phyloP scores from a whole-genome alignment of 1,284 basidiomycete species.

The Trametes pubescens region DNA sequence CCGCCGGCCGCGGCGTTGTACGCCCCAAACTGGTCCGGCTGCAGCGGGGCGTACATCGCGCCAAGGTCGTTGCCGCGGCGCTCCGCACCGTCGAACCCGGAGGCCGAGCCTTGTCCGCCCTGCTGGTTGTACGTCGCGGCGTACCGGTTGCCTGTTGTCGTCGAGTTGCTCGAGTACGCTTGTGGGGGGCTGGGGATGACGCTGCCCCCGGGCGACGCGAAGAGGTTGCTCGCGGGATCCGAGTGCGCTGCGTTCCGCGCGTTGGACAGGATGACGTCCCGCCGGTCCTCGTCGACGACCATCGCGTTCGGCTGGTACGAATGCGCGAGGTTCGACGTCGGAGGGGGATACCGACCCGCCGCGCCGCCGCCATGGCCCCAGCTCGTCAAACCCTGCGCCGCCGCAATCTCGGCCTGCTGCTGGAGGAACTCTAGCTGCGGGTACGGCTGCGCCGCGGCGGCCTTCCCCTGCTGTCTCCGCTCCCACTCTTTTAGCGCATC shows the following conservation, averaged over 20 bases:
- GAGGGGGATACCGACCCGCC: conserved; percentile 59
- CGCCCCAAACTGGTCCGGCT: conserved; percentile 75
- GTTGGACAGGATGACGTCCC: conserved; percentile 77
- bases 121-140: conserved; percentile 56
- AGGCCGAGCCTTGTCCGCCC: conserved; percentile 47
- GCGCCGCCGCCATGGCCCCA: conserved; percentile 52
- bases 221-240: conserved; percentile 53
- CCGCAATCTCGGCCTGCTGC: conserved; percentile 89
- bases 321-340: conserved; percentile 74
- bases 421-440: conserved; percentile 90
- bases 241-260: conserved; percentile 71
- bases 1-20: conserved; percentile 50
- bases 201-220: conserved; percentile 50
- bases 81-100: conserved; percentile 65
- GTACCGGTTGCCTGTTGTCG: conserved; percentile 65
- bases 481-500: conserved; percentile 94
- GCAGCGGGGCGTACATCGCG: conserved; percentile 77
- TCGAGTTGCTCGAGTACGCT: conserved; percentile 62
- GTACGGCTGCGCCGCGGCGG: conserved; percentile 72
- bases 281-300: conserved; percentile 69
- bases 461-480: conserved; percentile 76
- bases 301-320: conserved; percentile 65
- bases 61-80: conserved; percentile 71
- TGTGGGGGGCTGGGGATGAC: conserved; percentile 79
- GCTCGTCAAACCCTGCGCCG: conserved; percentile 61